Conservation (phyloP, 148 eudicot species). For the Rhododendron williamsianum region DNA sequence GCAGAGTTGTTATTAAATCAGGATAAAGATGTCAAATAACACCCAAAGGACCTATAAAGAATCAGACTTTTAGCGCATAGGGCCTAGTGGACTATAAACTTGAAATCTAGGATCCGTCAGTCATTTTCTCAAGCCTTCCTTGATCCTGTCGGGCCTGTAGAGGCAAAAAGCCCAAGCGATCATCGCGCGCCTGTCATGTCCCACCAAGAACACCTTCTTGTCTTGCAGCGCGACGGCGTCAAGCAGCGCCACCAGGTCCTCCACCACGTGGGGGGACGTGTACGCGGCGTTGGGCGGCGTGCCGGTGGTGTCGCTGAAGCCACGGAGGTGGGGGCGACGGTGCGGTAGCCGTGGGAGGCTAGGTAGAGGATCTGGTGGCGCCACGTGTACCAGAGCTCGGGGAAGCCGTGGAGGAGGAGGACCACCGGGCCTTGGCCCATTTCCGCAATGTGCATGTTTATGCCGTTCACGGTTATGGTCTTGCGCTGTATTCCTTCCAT, state of each 20-base stretch:
- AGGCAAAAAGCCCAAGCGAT: conserved; percentile 37
- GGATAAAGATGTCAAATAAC: too few relatives aligned
- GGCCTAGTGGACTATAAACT: too few relatives aligned
- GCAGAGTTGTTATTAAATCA: too few relatives aligned
- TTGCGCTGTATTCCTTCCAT: conserved; percentile 13
- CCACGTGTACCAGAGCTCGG: conserved; percentile 21
- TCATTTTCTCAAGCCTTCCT: conserved; percentile 6
- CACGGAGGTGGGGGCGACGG: conserved; percentile 17
- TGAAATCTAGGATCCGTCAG: too few relatives aligned
- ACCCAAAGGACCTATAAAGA: too few relatives aligned
- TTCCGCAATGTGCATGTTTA: conserved; percentile 18
- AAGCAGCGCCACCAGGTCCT: conserved; percentile 35
- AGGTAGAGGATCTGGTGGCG: conserved; percentile 14
- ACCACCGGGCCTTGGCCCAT: conserved; percentile 14
- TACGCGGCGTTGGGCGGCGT: not conserved
- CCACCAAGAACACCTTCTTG: conserved; percentile 35
- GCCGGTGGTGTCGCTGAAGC: conserved; percentile 11
- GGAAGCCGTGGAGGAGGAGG: conserved; percentile 18
- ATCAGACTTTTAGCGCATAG: too few relatives aligned
- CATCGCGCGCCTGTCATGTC: conserved; percentile 43
- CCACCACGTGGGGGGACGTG: conserved; percentile 34
- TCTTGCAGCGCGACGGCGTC: conserved; percentile 21
- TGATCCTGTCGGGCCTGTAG: conserved; percentile 35
- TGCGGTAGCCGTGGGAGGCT: conserved; percentile 12
- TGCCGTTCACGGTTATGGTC: conserved; percentile 4